Conservation (phyloP, 2,329 filamentous ascomycete genomes). For the Tolypocladium amazonense region DNA sequence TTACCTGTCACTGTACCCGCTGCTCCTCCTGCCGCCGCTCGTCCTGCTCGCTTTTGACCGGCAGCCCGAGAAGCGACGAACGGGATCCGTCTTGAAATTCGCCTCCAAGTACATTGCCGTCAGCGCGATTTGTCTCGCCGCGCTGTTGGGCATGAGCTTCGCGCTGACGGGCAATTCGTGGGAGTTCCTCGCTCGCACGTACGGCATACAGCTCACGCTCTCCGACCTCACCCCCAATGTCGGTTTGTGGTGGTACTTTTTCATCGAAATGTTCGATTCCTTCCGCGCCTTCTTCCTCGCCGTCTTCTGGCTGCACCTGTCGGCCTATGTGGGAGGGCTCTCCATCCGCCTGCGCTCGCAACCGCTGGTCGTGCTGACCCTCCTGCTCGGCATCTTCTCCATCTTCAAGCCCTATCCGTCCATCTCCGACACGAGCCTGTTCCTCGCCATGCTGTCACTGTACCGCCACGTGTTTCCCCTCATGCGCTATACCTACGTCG, state of each 20-base stretch:
- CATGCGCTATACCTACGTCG: constrained; percentile 88
- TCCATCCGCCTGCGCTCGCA: constrained; percentile 75
- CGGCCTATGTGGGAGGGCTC: constrained; percentile 78
- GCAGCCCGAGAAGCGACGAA: constrained; percentile 23
- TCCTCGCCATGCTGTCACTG: constrained; percentile 70
- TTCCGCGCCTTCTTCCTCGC: constrained; percentile 95
- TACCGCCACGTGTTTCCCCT: constrained; percentile 89
- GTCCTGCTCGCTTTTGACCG: constrained; percentile 71
- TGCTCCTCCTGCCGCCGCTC: constrained; percentile 75
- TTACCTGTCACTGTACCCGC: constrained; percentile 86
- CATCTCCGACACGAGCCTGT: constrained; percentile 80
- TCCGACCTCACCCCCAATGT: constrained; percentile 92
- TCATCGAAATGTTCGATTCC: constrained; percentile 98
- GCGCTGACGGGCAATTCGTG: constrained; percentile 67
- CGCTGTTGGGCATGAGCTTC: constrained; percentile 62
- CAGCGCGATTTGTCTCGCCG: constrained; percentile 42
- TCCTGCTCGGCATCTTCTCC: constrained; percentile 80
- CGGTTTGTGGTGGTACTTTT: constrained; percentile 99
- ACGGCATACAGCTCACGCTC: constrained; percentile 83
- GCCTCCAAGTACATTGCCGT: constrained; percentile 39
- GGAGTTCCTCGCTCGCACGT: constrained; percentile 82
- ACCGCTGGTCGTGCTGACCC: constrained; percentile 73
- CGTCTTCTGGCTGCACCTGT: constrained; percentile 94
- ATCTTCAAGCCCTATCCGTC: constrained; percentile 98
- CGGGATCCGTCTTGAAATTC: constrained; percentile 36